Base-by-base conservation (phyloP, 1,284 basidiomycete species). In the Leucoagaricus sp. region DNA sequence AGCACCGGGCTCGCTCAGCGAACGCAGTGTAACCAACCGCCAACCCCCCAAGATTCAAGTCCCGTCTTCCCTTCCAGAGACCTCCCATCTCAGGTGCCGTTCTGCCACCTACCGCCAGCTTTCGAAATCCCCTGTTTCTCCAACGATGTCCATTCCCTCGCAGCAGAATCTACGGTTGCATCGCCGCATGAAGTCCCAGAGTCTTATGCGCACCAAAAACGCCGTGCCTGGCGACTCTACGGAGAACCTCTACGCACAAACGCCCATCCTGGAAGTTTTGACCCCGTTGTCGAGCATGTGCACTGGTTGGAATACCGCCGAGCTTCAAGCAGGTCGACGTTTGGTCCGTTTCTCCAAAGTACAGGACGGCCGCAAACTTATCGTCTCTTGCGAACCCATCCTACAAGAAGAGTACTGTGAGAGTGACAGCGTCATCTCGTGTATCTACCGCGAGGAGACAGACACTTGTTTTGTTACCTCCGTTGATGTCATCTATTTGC, bases 401-500 rank as follows among this genome's bases (percentile, higher is more conserved):
- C 64, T 69, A 0, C 85, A 84, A 57, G 77, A 85, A 29, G 82
- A 86, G 12, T 91, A 87, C 64, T 66, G 64, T 53, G 76, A 79
- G 53, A 62, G 70, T 25, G 84, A 85, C 65, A 81, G 80, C 60
- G 86, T 91, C 62, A 83, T 92, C 58, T 96, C 93, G 0, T 98
- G 96, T 78, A 96, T 98, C 69, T 93, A 89, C 69, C 86, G 92
- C 57, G 83, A 89, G 53, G 88, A 92, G 56, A 84, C 82, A 42
- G 85, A 89, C 63, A 78, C 85, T 23, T 96, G 86, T 75, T 96
- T 86, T 71, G 87, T 95, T 62, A 98, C 96, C 12, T 96, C 94
- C 0, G 96, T 98, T 60, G 96, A 98, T 70, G 87, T 94, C 68
- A 96, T 98, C 68, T 93, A 91, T 69, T 81, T 98, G 15, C 84